Base-by-base conservation (phyloP, 768 basidiomycete genomes). In the Russula emetica region DNA sequence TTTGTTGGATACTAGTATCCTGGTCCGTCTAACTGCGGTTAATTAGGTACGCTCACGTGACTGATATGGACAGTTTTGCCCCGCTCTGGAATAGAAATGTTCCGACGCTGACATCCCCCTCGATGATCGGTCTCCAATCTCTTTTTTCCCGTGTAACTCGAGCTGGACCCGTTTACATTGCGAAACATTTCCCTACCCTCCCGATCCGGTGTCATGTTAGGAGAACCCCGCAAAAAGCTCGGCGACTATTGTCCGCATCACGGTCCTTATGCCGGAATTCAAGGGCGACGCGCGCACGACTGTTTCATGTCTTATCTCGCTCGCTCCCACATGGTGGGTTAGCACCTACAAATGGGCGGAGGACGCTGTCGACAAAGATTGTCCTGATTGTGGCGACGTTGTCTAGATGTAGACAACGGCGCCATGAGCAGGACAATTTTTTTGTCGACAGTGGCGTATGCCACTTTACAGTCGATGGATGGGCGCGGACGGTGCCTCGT, bases 211-310 rank as follows among this genome's bases (percentile, higher is more conserved):
- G 16, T 40, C 22, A 5, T 28, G 34, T 34, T 9, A 32, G 32
- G 32, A 30, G 30, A 30, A 30, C 30, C 0, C 30, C 0, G 30
- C 2, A 4, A 30, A 66, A 24, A 69, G 67, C 53, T 13, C 3
- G 62, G 71, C 2, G 70, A 80, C 22, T 67, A 69, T 40, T 75
- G 20, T 82, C 26, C 78, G 78, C 22, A 69, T 93, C 40, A 79
- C 80, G 1, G 71, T 94, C 59, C 74, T 96, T 40, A 89, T 91
- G 5, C 92, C 92, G 0, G 76, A 79, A 64, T 94, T 94, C 66
- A 91, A 95, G 72, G 80, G 79, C 80, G 13, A 80, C 84, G 0
- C 83, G 92, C 38, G 91, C 92, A 0, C 83, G 78, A 68, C 69
- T 80, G 32, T 78, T 92, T 18, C 71, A 71, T 94, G 24, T 84